Conservation (phyloP, 257 asterid species). For the Solanum microdontum region DNA sequence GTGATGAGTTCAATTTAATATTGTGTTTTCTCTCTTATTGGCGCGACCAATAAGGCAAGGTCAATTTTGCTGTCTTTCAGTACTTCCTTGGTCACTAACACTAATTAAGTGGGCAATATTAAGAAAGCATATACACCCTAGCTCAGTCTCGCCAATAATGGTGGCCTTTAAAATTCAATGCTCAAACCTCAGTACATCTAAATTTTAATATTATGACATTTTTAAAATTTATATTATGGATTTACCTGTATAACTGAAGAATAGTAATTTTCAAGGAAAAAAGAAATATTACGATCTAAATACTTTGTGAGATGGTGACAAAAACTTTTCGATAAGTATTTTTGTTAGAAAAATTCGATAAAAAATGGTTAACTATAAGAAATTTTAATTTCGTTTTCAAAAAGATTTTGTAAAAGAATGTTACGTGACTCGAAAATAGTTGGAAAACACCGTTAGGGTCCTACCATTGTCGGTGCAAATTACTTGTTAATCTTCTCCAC, state of each 20-base stretch:
- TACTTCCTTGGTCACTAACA: not conserved
- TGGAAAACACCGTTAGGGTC: slow-evolving; percentile 1
- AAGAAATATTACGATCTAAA: not conserved
- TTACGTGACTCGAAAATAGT: not conserved
- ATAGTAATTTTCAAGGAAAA: no score
- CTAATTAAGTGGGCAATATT: not conserved
- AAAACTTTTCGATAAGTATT: not conserved
- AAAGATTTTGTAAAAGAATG: not conserved
- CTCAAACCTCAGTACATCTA: not conserved
- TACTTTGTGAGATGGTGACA: not conserved
- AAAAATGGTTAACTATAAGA: not conserved
- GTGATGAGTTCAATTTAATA: not conserved
- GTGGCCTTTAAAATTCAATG: not conserved
- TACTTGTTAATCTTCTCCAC: not conserved
- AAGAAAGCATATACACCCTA: not conserved
- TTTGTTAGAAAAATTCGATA: not conserved
- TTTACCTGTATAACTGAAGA: not conserved
- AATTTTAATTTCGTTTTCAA: not conserved
- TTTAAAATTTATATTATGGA: not conserved
- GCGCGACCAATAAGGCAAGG: not conserved
- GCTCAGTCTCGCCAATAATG: not conserved
- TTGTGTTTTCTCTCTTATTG: not conserved
- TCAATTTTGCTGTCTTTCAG: not conserved
- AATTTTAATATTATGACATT: not conserved
- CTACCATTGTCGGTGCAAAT: slow-evolving; percentile 5